Percentiles rank a stretch among this genome's conserved stretches.
Evolutionary conservation across 1,139 yeast genomes (phyloP).

Genomic region (Taphrina populina): DNA sequence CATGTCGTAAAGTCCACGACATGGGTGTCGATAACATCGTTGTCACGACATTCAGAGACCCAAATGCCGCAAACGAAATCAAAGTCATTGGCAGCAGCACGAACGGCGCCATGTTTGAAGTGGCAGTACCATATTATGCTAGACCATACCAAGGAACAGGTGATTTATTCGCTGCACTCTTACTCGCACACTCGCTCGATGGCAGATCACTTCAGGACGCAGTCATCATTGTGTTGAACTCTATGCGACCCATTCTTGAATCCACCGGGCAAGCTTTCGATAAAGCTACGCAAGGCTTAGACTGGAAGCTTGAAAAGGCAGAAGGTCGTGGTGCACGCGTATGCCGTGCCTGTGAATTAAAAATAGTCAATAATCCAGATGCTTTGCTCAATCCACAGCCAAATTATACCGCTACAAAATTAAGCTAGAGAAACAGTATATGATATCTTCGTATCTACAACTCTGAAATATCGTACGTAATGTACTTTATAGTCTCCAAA

Average conservation of each 20-base stretch:
- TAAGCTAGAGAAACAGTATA: too few species aligned
- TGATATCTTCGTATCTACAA: too few species aligned
- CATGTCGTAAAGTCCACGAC: conserved; percentile 55
- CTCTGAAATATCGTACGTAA: too few species aligned
- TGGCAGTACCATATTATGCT: conserved; percentile 57
- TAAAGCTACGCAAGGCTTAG: neutral
- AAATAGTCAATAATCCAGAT: conserved; percentile 30
- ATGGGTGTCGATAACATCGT: conserved; percentile 64
- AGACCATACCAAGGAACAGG: conserved; percentile 92
- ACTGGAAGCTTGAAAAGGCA: conserved; percentile 16
- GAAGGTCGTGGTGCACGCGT: conserved; percentile 18
- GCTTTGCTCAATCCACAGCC: conserved; percentile 6
- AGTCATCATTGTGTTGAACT: conserved; percentile 11
- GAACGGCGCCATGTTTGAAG: conserved; percentile 43
- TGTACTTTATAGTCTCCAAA: too few species aligned
- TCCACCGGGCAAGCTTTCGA: conserved; percentile 19
- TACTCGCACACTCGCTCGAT: conserved; percentile 20
- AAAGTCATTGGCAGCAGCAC: conserved; percentile 15
- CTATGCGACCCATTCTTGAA: conserved; percentile 10
- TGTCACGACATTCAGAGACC: conserved; percentile 58
- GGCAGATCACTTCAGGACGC: conserved; percentile 2
- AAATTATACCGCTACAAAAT: neutral
- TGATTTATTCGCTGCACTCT: conserved; percentile 72
- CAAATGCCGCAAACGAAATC: conserved; percentile 38
- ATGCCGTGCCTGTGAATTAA: conserved; percentile 29